A percentile compares a stretch with the other conserved stretches of the same genome.
Evolutionary conservation across 306 rosid species (phyloP).

Genomic region (Albizia julibrissin): DNA sequence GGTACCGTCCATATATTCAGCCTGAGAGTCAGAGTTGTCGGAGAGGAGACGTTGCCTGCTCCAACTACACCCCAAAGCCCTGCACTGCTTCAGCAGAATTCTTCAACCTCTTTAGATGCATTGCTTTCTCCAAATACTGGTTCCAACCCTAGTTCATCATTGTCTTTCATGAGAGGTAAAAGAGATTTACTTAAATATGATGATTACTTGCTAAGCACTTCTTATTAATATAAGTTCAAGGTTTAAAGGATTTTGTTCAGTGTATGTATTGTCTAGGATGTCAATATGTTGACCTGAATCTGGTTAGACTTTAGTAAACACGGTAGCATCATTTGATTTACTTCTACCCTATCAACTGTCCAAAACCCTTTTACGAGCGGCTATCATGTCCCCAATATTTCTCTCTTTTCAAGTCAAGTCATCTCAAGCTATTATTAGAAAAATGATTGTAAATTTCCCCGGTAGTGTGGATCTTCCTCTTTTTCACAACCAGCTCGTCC

Average conservation of each 20-base stretch:
- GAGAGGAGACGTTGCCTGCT: conserved; percentile 54
- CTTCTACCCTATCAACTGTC: conserved; percentile 3
- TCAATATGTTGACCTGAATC: conserved; percentile 7
- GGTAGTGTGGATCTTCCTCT: conserved; percentile 2
- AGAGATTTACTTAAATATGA: conserved; percentile 13
- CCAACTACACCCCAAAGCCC: conserved; percentile 54
- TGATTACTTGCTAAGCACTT: conserved; percentile 8
- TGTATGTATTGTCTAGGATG: conserved; percentile 2
- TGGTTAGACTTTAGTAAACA: conserved; percentile 2
- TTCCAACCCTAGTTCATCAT: conserved; percentile 82
- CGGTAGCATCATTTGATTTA: conserved; percentile 23
- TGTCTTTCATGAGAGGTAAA: conserved; percentile 93
- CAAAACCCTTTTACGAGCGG: not conserved
- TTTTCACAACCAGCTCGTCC: conserved; percentile 8
- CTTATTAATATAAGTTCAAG: conserved; percentile 29
- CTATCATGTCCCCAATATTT: not conserved
- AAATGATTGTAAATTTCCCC: not conserved
- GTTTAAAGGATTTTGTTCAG: conserved; percentile 2
- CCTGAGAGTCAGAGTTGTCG: conserved; percentile 80
- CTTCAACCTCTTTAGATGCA: conserved; percentile 76
- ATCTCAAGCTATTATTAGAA: conserved; percentile 14
- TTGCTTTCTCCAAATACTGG: conserved; percentile 73
- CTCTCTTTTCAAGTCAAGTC: conserved; percentile 6
- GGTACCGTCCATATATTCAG: conserved; percentile 91
- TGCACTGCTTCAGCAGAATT: conserved; percentile 63